A percentile compares a stretch with the other conserved stretches of the same genome.
Evolutionary conservation across 1,284 basidiomycete species (phyloP).

Genomic region (Leccinum pseudoinsigne): DNA sequence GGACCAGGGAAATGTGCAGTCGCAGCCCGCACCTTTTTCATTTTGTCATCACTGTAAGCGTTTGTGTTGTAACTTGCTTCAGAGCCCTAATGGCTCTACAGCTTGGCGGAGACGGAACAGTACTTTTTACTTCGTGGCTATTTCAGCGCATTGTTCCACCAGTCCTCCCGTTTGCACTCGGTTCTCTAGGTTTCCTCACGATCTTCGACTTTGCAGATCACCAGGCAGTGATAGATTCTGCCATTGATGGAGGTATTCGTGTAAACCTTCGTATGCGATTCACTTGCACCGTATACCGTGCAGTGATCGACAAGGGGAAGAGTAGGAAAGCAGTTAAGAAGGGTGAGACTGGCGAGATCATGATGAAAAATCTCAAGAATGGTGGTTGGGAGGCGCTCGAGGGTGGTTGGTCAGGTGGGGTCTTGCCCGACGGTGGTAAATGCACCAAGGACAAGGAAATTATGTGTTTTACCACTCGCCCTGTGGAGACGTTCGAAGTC

Average conservation of each 20-base stretch:
- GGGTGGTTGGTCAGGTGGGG: slow-evolving; percentile 56
- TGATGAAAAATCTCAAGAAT: slow-evolving; percentile 88
- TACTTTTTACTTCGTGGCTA: slow-evolving; percentile 98
- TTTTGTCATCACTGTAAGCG: slow-evolving; percentile 92
- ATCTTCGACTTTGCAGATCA: slow-evolving; percentile 96
- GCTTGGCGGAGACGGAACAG: slow-evolving; percentile 98
- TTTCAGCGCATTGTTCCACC: slow-evolving; percentile 99
- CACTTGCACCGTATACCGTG: slow-evolving; percentile 96
- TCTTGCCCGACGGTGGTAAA: slow-evolving; percentile 43
- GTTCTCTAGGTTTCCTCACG: slow-evolving; percentile 97
- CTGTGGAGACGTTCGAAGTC: slow-evolving; percentile 97
- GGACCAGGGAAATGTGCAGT: slow-evolving; percentile 97
- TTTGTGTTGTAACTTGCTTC: slow-evolving; percentile 3
- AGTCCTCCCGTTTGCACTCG: slow-evolving; percentile 96
- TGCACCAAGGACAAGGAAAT: slow-evolving; percentile 89
- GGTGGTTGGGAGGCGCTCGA: slow-evolving; percentile 95
- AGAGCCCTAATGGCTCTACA: slow-evolving; percentile 34
- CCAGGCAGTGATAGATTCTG: slow-evolving; percentile 85
- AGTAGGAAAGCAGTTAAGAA: slow-evolving; percentile 86
- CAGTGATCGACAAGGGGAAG: slow-evolving; percentile 72
- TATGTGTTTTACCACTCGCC: slow-evolving; percentile 95
- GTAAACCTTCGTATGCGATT: slow-evolving; percentile 99
- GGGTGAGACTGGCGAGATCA: slow-evolving; percentile 89
- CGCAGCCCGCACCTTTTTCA: slow-evolving; percentile 93
- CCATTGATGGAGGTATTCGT: slow-evolving; percentile 91